Evolutionary conservation across 1,139 yeast species (phyloP), one percentile per base, ranked within the genome.

Genomic region (Blastobotrys aristatus): DNA sequence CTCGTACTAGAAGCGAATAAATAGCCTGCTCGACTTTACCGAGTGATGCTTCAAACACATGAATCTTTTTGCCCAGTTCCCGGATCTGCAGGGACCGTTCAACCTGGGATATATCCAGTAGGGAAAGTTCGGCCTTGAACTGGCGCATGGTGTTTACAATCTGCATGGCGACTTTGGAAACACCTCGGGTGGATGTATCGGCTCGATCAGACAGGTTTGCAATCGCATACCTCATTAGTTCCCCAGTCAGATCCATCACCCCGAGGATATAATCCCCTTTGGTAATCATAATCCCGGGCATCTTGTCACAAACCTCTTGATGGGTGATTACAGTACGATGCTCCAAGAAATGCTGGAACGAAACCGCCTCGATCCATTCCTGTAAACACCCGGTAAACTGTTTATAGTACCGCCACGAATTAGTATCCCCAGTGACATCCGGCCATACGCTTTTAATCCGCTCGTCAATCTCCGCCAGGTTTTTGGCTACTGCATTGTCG

Each of bases 171-270:
- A 55, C 50, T 5, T 43, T 34, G 20, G 58, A 55, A 11, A 49
- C 40, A 18, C 32, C 41, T 14, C 54, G 43, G 5, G 16, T 30
- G n/a, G 34, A 5, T 18, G 29, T 34, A 31, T 43, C 36, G 18
- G 33, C 43, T 34, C 18, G 29, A 17, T 37, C 38, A 3, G 50
- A 42, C 7, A 52, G 36, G 35, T 60, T 57, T 11, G 53, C 50
- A 11, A 69, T 66, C 8, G 70, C 64, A 48, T 61, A 66, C 32
- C 73, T 52, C 75, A 72, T 71, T 27, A 72, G 59, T 48, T 72
- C 76, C 1, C 76, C 76, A 0, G 75, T 70, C 45, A 71, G 58
- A 53, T 72, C 76, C 54, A 71, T 65, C 11, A 72, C 49, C 0
- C 75, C 76, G 63, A 70, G 62, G 20, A 71, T 53, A 53, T 66